Evolutionary conservation across 2,329 filamentous ascomycete species (phyloP), one percentile per base, ranked within the genome.

Genomic region (Botryotinia narcissicola): DNA sequence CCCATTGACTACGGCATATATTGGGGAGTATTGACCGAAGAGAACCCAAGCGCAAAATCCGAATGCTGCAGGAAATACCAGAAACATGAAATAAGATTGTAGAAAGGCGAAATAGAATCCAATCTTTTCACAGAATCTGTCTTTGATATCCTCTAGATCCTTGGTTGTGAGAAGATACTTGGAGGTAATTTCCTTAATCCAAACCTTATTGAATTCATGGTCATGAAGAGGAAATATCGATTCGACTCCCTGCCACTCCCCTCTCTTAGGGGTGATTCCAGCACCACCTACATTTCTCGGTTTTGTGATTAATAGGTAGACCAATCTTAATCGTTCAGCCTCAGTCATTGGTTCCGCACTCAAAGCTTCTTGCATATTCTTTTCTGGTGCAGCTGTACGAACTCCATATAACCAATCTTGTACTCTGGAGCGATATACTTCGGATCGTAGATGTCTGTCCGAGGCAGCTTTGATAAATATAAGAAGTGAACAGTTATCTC

Each of bases 91-190:
- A 83, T 98, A 98, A 48, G 92, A 92, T 80, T 97, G 93, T 46
- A 97, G 87, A 80, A 98, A 98, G 57, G 95, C 94, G 81, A 97
- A 98, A 84, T 98, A 98, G 82, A 97, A 97, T 51, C 93, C 95
- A 74, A 98, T 92, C 81, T 90, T 92, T 82, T 95, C 92, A 67
- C 93, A 93, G 81, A 94, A 94, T 76, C 90, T 87, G 80, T 94
- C 87, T 40, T 92, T 89, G 75, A 97, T 94, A 64, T 89, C 87
- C 79, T 92, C 89, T n/a, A 97, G 84, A 78, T 94, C 89, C 68
- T 86, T 82, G 51, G 89, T 83, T 71, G 89, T 88, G 37, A 95
- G 84, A 61, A 91, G 86, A 75, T 91, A 92, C 81, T 92, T 92
- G 68, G 87, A 89, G 79, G 91, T 91, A 87, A 93, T 92, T 76